Percentiles rank a stretch among this genome's conserved stretches.
Evolutionary conservation across 192 early-diverging fungal genomes (phyloP).

Genomic region (Coemansia sp.): DNA sequence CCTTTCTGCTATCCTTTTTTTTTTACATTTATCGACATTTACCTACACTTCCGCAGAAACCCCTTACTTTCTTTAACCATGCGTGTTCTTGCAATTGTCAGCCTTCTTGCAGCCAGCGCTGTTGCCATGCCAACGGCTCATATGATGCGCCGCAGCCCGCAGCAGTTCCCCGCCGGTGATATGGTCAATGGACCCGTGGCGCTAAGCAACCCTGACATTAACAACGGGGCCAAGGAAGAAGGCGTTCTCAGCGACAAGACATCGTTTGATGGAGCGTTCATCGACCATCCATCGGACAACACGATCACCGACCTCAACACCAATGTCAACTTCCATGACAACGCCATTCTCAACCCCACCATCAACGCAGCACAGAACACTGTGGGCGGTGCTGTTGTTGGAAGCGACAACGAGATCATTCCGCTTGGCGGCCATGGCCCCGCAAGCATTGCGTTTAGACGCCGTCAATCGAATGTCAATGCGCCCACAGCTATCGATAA

Average conservation of each 20-base stretch:
- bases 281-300: constrained; percentile 36
- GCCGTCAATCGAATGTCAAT: constrained; percentile 20
- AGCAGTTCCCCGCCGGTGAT: constrained; percentile 7
- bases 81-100: constrained; percentile 35
- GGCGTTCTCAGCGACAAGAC: constrained; percentile 21
- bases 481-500: constrained; percentile 23
- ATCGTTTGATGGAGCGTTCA: constrained; percentile 31
- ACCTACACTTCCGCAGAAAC: not conserved
- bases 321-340: constrained; percentile 41
- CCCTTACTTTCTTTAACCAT: constrained; percentile 7
- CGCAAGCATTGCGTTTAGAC: constrained; percentile 11
- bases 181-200: constrained; percentile 35
- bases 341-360: constrained; percentile 34
- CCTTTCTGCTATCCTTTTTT: not conserved
- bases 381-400: constrained; percentile 26
- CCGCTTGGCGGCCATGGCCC: not conserved
- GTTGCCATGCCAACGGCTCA: constrained; percentile 4
- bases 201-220: constrained; percentile 31
- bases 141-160: constrained; percentile 16
- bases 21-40: not conserved
- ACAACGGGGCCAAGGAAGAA: constrained; percentile 36
- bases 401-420: constrained; percentile 31
- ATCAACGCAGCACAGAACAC: constrained; percentile 23
- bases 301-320: constrained; percentile 18
- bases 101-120: constrained; percentile 23